Conservation (phyloP, 2,329 filamentous ascomycete genomes). For the Intubia oerlemansii region DNA sequence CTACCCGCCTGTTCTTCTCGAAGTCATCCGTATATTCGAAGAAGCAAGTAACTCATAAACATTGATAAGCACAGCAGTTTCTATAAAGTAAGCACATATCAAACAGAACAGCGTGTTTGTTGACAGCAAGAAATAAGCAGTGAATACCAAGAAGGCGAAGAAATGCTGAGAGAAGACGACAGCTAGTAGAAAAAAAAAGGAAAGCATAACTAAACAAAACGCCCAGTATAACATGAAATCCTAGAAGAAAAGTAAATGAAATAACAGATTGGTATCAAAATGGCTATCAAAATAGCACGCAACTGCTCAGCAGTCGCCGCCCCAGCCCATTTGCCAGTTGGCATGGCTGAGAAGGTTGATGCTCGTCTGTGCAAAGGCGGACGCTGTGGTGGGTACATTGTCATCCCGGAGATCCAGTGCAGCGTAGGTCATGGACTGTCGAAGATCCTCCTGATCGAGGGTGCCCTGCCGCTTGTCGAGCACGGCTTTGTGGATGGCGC, state of each 20-base stretch:
- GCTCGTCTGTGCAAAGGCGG: constrained; percentile 24
- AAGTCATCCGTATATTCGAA: constrained; percentile 44
- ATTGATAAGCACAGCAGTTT: too few relatives aligned
- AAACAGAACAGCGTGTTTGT: neutral
- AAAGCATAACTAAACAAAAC: too few relatives aligned
- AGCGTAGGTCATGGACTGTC: too few relatives aligned
- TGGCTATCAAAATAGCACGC: too few relatives aligned
- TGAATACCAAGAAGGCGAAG: neutral
- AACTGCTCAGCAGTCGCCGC: constrained; percentile 12
- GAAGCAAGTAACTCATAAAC: too few relatives aligned
- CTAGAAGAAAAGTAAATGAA: neutral
- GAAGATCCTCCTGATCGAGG: constrained; percentile 34
- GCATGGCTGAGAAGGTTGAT: constrained; percentile 28
- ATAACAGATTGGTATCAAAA: too few relatives aligned
- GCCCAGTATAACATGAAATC: too few relatives aligned
- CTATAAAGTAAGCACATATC: too few relatives aligned
- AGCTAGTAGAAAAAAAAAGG: too few relatives aligned
- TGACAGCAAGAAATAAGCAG: neutral
- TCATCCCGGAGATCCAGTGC: too few relatives aligned
- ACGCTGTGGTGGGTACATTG: too few relatives aligned
- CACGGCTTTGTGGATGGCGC: constrained; percentile 36
- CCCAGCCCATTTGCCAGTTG: constrained; percentile 33
- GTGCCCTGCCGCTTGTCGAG: constrained; percentile 32
- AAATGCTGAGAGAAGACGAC: too few relatives aligned
- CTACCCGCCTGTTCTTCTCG: constrained; percentile 40